Percentiles rank a stretch among this genome's conserved stretches.
Evolutionary conservation across 192 early-diverging fungal species (phyloP).

Genomic region (Podochytrium sp.): DNA sequence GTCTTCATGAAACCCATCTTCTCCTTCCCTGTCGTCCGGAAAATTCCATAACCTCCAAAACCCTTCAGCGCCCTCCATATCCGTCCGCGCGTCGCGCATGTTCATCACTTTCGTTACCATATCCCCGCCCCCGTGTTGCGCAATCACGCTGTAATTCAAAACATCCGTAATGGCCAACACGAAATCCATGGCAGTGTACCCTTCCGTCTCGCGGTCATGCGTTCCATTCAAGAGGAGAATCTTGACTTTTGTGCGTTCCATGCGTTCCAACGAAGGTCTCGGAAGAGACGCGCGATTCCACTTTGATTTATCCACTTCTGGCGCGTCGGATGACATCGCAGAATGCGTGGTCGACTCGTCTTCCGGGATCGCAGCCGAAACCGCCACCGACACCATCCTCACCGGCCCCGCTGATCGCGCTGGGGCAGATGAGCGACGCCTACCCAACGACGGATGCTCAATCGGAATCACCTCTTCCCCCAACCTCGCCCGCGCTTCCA

Average conservation of each 20-base stretch:
- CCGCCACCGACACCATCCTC: not conserved
- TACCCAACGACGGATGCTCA: not conserved
- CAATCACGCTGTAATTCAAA: constrained; percentile 56
- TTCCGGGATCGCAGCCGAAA: not conserved
- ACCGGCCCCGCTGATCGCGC: too few species aligned
- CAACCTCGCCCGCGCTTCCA: not conserved
- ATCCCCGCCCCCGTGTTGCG: constrained; percentile 15
- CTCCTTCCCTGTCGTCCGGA: not conserved
- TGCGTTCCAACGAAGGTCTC: constrained; percentile 12
- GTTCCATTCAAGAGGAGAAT: constrained; percentile 72
- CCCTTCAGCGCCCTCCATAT: constrained; percentile 28
- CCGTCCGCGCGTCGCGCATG: constrained; percentile 15
- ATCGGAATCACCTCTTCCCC: not conserved
- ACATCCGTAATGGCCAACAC: constrained; percentile 70
- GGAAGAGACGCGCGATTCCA: not conserved
- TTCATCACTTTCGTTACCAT: constrained; percentile 16
- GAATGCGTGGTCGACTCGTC: not conserved
- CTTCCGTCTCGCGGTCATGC: constrained; percentile 68
- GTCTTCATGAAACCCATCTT: not conserved
- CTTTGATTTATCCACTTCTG: not conserved
- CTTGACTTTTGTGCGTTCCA: constrained; percentile 43
- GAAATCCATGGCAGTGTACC: constrained; percentile 74
- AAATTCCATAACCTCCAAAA: constrained; percentile 6
- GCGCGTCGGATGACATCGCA: not conserved
- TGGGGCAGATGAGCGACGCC: too few species aligned